Percentiles rank a stretch among this genome's conserved stretches.
These are phyloP conservation scores for Ophiostoma sp. DNA, from an alignment of 2,329 filamentous ascomycete species.

Conservation along the genomic window DNA sequence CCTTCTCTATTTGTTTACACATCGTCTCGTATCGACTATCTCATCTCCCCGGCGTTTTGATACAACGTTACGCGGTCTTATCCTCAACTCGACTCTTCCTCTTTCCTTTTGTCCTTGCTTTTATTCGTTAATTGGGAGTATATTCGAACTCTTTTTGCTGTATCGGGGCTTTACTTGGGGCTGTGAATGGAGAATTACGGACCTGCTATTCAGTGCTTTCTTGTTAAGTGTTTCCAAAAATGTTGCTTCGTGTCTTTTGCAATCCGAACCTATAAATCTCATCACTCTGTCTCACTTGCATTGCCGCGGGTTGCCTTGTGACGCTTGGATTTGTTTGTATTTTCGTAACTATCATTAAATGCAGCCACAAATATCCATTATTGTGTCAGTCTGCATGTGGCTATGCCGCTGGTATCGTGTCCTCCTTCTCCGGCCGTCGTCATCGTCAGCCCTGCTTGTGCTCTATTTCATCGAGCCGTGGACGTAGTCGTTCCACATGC, in stretches of 20 bases:
- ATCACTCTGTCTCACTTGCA: no score
- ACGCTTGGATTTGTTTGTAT: background rate
- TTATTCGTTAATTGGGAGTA: conserved; percentile 10
- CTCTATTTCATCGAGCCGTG: conserved; percentile 16
- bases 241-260: no score
- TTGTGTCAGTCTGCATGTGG: no score
- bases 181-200: background rate
- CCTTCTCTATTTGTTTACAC: background rate
- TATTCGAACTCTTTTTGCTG: background rate
- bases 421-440: no score
- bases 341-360: background rate
- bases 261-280: no score
- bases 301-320: no score
- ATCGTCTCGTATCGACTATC: background rate
- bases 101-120: background rate
- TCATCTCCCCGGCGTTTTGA: no score
- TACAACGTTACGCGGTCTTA: background rate
- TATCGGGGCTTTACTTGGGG: background rate
- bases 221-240: background rate
- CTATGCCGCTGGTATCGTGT: no score
- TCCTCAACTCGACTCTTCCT: background rate
- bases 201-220: background rate
- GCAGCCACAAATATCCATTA: no score
- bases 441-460: background rate
- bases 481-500: conserved; percentile 53